A percentile compares a stretch with the other conserved stretches of the same genome.
phyloP scores from a whole-genome alignment of 1,284 basidiomycete species.

The Wallemia hederae region DNA sequence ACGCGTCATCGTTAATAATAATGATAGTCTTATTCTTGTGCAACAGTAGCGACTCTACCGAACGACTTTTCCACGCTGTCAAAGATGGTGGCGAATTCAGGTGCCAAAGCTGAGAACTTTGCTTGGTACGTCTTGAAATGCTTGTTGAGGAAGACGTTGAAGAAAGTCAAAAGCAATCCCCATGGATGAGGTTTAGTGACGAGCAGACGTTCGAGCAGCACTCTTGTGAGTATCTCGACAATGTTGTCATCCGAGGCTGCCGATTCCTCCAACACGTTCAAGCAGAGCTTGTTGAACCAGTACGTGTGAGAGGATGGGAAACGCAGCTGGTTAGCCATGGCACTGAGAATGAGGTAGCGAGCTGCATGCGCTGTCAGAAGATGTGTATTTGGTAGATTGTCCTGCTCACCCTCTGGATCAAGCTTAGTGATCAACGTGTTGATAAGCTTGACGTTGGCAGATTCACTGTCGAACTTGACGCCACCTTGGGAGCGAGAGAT shows the following conservation, averaged over 20 bases:
- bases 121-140: conserved; percentile 19
- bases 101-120: background rate
- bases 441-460: conserved; percentile 52
- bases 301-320: conserved; percentile 90
- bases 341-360: conserved; percentile 70
- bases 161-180: conserved; percentile 78
- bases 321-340: conserved; percentile 73
- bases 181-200: conserved; percentile 90
- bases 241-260: conserved; percentile 32
- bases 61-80: background rate
- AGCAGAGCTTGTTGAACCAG: conserved; percentile 70
- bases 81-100: background rate
- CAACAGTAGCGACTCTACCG: background rate
- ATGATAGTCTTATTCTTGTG: background rate
- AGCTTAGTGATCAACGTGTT: conserved; percentile 52
- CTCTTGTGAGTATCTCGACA: conserved; percentile 66
- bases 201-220: conserved; percentile 73
- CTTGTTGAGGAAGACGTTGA: conserved; percentile 54
- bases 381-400: background rate
- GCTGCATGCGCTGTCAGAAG: conserved; percentile 20
- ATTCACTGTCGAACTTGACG: conserved; percentile 43
- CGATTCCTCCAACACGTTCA: conserved; percentile 54
- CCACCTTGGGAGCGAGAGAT: conserved; percentile 59
- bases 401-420: conserved; percentile 52
- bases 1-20: background rate